Evolutionary conservation across 2,329 filamentous ascomycete species (phyloP).

Genomic region (Graphilbum ipis-grandicollis): DNA sequence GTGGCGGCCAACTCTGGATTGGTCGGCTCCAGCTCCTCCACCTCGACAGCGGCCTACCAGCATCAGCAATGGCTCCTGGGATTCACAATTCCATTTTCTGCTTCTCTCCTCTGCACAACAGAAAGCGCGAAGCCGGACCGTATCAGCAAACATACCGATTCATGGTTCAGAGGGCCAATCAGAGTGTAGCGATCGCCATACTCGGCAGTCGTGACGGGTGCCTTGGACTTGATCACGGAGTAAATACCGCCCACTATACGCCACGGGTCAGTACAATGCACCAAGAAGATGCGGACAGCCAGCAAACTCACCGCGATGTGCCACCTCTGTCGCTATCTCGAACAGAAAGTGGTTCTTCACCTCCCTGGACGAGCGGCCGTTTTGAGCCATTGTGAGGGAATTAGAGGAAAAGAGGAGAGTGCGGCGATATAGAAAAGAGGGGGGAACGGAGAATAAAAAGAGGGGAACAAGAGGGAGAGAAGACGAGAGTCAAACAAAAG

Average conservation of each 20-base stretch:
- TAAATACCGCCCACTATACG: conserved; percentile 84
- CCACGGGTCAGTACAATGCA: neutral
- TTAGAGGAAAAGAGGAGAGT: neutral
- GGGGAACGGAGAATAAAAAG: neutral
- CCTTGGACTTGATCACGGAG: conserved; percentile 97
- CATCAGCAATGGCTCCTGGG: neutral
- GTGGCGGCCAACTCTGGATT: conserved; percentile 64
- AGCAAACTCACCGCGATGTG: conserved; percentile 63
- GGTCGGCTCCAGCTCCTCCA: conserved; percentile 78
- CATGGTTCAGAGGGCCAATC: conserved; percentile 82
- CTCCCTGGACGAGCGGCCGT: conserved; percentile 30
- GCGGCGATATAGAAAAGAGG: neutral
- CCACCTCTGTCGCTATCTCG: conserved; percentile 91
- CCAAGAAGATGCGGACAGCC: neutral
- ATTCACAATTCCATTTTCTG: neutral
- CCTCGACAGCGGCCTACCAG: conserved; percentile 82
- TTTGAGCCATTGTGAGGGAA: neutral
- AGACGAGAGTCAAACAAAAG: neutral
- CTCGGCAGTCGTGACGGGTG: conserved; percentile 89
- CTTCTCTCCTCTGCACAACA: neutral
- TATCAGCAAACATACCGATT: conserved; percentile 41
- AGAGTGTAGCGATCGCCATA: conserved; percentile 96
- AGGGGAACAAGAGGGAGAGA: neutral
- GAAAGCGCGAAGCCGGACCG: neutral
- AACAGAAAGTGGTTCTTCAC: conserved; percentile 94